Base-by-base conservation (phyloP, 148 eudicot species). In the Fagopyrum esculentum region DNA sequence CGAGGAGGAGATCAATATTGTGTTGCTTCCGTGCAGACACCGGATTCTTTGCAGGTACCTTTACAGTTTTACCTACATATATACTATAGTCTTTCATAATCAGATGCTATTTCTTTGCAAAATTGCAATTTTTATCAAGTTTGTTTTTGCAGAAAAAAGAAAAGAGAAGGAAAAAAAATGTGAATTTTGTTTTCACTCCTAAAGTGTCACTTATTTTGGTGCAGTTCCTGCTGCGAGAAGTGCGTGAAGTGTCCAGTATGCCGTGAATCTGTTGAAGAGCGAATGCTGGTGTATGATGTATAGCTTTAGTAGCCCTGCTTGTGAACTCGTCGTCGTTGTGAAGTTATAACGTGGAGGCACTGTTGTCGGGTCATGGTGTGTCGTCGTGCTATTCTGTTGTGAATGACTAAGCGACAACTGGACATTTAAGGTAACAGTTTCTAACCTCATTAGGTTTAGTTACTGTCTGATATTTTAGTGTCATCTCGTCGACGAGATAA, bases 1-100 rank as follows among this genome's bases (percentile, higher is more conserved):
- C 54, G 98, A 93, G 86, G 83, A 92, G 78, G 94, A 93, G 82
- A 89, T 93, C 48, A 80, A 87, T 76, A 77, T 86, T 15, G 98
- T 93, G 77, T 86, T 93, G 77, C 88, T 93, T 79, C 98, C 98
- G 3, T 91, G 98, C 66, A 87, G 89, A 81, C 98, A 93, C 83
- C 93, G 93, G 48, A 82, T 93, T 40, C 87, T 93, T 11, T 93
- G 98, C 93, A 88, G 97, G 97, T 93, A 80, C 13, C n/a, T 60
- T 26, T 60, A 35, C 3, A 2, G 40, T 35, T 30, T 30, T 35
- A 35, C 40, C 2, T 35, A 35, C 40, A 35, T 35, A 35, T 35
- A 35, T 15, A 60, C 66, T 19, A 10, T 9, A 11, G 66, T 26
- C 66, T 17, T 60, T 60, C 66, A n/a, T 26, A 17, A 60, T 9